Conservation (phyloP, 805 yeast genomes). For the Candida corydali region DNA sequence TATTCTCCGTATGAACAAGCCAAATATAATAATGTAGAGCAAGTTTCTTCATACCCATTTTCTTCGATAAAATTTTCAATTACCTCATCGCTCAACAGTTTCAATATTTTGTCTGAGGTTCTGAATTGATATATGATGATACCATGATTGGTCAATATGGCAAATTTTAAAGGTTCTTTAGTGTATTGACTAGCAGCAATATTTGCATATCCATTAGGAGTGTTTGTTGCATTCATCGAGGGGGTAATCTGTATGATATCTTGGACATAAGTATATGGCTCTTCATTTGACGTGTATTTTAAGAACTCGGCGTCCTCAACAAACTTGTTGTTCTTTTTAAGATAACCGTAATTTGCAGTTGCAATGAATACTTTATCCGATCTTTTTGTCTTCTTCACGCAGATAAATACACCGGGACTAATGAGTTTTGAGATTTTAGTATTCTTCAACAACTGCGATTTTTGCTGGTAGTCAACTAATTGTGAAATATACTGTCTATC, state of each 20-base stretch:
- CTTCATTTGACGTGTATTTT: constrained; percentile 18
- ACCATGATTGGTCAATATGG: constrained; percentile 77
- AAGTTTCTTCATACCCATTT: constrained; percentile 86
- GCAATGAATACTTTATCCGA: constrained; percentile 61
- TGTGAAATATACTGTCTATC: constrained; percentile 38
- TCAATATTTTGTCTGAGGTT: constrained; percentile 76
- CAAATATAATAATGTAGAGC: constrained; percentile 80
- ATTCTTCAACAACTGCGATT: constrained; percentile 56
- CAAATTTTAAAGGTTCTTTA: constrained; percentile 62
- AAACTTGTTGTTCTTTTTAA: constrained; percentile 67
- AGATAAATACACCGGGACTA: constrained; percentile 84
- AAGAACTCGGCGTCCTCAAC: constrained; percentile 80
- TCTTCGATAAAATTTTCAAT: constrained; percentile 67
- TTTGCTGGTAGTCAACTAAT: constrained; percentile 37
- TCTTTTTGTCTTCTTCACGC: constrained; percentile 48
- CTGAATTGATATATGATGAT: constrained; percentile 72
- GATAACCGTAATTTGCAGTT: constrained; percentile 80
- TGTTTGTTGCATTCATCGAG: constrained; percentile 63
- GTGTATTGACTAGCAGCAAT: constrained; percentile 84
- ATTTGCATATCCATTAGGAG: constrained; percentile 81
- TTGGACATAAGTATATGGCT: constrained; percentile 45
- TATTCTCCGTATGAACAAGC: constrained; percentile 64
- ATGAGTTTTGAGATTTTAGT: constrained; percentile 57
- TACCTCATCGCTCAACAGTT: constrained; percentile 60
- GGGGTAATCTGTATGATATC: constrained; percentile 71